Conservation (phyloP, 2,329 filamentous ascomycete species). For the Botrytis hyacinthi region DNA sequence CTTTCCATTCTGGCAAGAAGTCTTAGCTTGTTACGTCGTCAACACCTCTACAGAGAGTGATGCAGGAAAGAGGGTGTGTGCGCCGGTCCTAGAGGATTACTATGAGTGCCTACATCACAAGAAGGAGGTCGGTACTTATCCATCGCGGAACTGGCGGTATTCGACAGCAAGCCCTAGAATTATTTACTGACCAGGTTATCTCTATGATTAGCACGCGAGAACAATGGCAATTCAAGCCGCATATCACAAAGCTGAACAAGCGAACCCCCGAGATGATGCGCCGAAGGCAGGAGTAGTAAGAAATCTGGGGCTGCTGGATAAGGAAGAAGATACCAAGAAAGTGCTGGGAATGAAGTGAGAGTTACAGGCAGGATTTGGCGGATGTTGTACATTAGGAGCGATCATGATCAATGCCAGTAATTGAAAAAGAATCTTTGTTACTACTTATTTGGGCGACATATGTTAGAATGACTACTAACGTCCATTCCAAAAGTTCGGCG, state of each 20-base stretch:
- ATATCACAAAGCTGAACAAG: constrained; percentile 75
- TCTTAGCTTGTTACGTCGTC: constrained; percentile 96
- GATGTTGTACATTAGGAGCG: constrained; percentile 37
- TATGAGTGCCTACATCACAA: constrained; percentile 98
- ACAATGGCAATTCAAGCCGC: constrained; percentile 76
- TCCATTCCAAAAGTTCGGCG: no score
- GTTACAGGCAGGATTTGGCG: constrained; percentile 12
- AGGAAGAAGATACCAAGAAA: constrained; percentile 75
- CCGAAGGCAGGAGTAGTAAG: constrained; percentile 84
- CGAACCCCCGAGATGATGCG: constrained; percentile 73
- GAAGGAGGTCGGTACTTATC: constrained; percentile 76
- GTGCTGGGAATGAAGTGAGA: constrained; percentile 42
- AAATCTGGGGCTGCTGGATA: constrained; percentile 78
- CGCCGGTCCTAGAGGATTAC: constrained; percentile 86
- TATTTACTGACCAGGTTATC: neutral
- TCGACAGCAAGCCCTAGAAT: neutral
- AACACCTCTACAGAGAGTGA: constrained; percentile 79
- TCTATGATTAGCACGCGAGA: constrained; percentile 61
- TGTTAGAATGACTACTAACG: neutral
- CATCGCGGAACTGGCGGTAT: neutral
- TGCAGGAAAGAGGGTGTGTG: constrained; percentile 83
- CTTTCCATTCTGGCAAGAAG: constrained; percentile 99
- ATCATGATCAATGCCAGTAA: constrained; percentile 15
- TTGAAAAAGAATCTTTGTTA: neutral
- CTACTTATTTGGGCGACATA: neutral